Evolutionary conservation across 2,329 filamentous ascomycete species (phyloP).

Genomic region (Neofusicoccum parvum): DNA sequence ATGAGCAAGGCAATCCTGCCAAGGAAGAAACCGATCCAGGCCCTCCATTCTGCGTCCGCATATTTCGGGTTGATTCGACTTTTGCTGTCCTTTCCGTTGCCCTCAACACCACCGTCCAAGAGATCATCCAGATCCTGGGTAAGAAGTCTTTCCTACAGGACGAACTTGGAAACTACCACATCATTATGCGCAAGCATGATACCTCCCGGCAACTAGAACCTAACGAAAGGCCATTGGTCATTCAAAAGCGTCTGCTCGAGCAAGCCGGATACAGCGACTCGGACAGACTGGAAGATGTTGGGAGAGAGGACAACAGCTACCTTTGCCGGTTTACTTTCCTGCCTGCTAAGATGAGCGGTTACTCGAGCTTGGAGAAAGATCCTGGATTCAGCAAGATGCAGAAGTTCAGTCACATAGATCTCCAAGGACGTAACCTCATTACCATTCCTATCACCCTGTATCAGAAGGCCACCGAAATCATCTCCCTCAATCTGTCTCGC

Average conservation of each 20-base stretch:
- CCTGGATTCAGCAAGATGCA: conserved; percentile 78
- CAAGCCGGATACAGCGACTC: conserved; percentile 87
- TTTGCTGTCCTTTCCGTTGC: conserved; percentile 89
- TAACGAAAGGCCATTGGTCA: conserved; percentile 79
- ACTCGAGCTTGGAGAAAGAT: conserved; percentile 70
- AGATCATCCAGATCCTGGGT: conserved; percentile 86
- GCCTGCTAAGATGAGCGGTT: conserved; percentile 83
- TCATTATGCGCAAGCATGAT: conserved; percentile 92
- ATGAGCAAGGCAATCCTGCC: conserved; percentile 68
- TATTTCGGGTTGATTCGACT: conserved; percentile 91
- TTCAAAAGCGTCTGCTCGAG: conserved; percentile 88
- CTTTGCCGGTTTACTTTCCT: conserved; percentile 95
- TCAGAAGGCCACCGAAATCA: conserved; percentile 87
- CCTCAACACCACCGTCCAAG: conserved; percentile 79
- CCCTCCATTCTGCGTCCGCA: conserved; percentile 84
- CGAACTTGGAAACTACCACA: conserved; percentile 89
- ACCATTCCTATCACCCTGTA: conserved; percentile 95
- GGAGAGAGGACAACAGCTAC: conserved; percentile 96
- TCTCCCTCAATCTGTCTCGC: conserved; percentile 88
- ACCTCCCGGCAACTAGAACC: conserved; percentile 78
- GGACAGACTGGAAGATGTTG: conserved; percentile 89
- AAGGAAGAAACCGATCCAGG: conserved; percentile 72
- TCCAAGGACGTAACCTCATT: conserved; percentile 85
- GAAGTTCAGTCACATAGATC: conserved; percentile 92
- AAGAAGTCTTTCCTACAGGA: conserved; percentile 94